These are phyloP conservation scores for Torulaspora delbrueckii DNA, from an alignment of 805 yeast species.

Conservation along the genomic window DNA sequence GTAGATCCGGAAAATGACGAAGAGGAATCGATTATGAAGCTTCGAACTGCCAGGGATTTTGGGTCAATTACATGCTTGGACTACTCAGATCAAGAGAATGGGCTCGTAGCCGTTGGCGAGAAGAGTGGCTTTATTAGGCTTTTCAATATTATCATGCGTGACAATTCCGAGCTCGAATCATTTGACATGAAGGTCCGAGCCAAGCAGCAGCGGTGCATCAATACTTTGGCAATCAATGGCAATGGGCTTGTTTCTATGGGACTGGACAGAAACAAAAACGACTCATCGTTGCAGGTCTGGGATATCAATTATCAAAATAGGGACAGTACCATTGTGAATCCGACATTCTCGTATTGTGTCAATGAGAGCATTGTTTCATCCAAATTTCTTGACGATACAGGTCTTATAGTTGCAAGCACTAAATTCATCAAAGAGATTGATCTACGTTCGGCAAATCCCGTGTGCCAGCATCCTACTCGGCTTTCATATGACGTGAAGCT, in stretches of 20 bases:
- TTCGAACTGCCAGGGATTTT: slow-evolving; percentile 57
- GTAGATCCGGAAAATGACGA: slow-evolving; percentile 47
- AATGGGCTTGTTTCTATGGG: slow-evolving; percentile 70
- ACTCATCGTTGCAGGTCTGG: slow-evolving; percentile 74
- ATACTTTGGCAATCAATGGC: slow-evolving; percentile 63
- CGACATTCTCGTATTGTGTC: slow-evolving; percentile 54
- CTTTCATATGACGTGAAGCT: slow-evolving; percentile 62
- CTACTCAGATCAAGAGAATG: slow-evolving; percentile 51
- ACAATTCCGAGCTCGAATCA: slow-evolving; percentile 15
- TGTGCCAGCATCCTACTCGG: slow-evolving; percentile 69
- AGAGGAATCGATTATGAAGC: slow-evolving; percentile 49
- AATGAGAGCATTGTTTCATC: slow-evolving; percentile 73
- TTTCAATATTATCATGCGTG: slow-evolving; percentile 48
- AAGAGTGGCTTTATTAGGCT: slow-evolving; percentile 61
- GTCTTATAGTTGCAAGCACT: slow-evolving; percentile 67
- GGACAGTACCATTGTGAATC: slow-evolving; percentile 49
- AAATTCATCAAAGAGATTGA: slow-evolving; percentile 77
- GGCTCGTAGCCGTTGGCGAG: slow-evolving; percentile 70
- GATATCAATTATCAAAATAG: slow-evolving; percentile 59
- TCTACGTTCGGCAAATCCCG: slow-evolving; percentile 57
- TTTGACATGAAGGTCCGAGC: slow-evolving; percentile 38
- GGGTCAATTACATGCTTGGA: slow-evolving; percentile 63
- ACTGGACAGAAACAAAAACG: slow-evolving; percentile 71
- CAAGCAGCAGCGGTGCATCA: slow-evolving; percentile 68
- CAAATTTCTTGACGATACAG: slow-evolving; percentile 57